Base-by-base conservation (phyloP, 768 basidiomycete genomes). In the Suillus cothurnatus region DNA sequence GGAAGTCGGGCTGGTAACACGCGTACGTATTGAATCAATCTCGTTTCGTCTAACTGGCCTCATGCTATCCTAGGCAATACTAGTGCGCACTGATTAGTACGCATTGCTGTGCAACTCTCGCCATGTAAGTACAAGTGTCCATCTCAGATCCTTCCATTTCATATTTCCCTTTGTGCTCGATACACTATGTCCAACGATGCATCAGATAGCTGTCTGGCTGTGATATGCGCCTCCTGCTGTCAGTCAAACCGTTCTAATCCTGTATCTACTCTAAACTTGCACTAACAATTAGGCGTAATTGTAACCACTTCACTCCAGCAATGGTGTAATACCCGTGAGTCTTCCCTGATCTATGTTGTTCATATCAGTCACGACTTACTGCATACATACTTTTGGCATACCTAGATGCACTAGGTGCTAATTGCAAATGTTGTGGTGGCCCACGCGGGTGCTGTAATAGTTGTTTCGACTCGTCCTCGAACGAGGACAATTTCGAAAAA, bases 381-480 rank as follows among this genome's bases (percentile, higher is more conserved):
- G 15, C 15, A 19, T 50, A 43, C 21, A 34, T 34, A 41, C 39
- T 43, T 43, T 43, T 43, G 19, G 41, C 19, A 21, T 43, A 45
- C 9, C 8, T 50, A 61, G 61, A 61, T 61, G 61, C 61, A 23
- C n/a, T 53, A 6, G 61, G 61, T 7, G 23, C 45, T 31, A 11
- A 61, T 61, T 32, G 32, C 36, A 26, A 23, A 23, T 61, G 61
- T n/a, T 56, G 23, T 39, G 3, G 19, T 55, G 32, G 60, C 62
- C 50, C 77, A 72, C 36, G 58, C 26, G 75, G 67, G 67, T 6
- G 71, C 66, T 47, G 61, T 38, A 14, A 36, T 31, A 34, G 68
- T 63, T 12, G 61, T 61, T 61, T 47, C 17, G 31, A 61, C 17
- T 47, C 32, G 15, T 32, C 47, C 31, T 63, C 12, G 32, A 32